These are phyloP conservation scores for Beauveria sp. DNA, from an alignment of 2,329 filamentous ascomycete species.

Conservation along the genomic window DNA sequence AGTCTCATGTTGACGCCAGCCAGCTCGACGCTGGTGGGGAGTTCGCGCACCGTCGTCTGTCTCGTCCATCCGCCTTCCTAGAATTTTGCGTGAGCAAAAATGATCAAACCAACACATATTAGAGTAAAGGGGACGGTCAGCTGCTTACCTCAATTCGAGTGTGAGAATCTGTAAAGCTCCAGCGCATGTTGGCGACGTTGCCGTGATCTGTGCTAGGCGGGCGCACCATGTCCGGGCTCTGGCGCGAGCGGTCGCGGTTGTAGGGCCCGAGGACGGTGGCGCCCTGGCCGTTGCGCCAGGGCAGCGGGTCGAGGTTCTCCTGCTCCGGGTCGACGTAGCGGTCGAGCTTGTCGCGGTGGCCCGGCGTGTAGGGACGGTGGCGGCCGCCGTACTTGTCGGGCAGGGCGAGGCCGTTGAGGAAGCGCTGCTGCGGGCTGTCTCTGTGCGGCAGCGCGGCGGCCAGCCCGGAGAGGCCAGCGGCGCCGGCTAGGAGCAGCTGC, in stretches of 20 bases:
- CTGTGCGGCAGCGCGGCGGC: conserved; percentile 23
- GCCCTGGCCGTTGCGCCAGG: conserved; percentile 56
- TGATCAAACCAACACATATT: not conserved
- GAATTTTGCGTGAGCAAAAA: not conserved
- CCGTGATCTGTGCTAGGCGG: conserved; percentile 69
- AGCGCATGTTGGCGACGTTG: conserved; percentile 62
- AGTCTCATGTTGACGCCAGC: conserved; percentile 75
- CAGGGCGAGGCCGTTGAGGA: conserved; percentile 41
- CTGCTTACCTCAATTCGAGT: conserved; percentile 52
- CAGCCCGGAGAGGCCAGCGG: conserved; percentile 14
- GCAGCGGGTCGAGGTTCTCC: conserved; percentile 55
- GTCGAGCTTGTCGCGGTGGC: conserved; percentile 54
- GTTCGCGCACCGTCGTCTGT: conserved; percentile 61
- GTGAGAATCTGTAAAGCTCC: conserved; percentile 61
- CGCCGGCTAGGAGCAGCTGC: conserved; percentile 21
- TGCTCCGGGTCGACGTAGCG: conserved; percentile 53
- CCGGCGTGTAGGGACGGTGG: conserved; percentile 50
- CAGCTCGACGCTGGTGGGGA: conserved; percentile 59
- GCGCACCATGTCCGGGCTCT: conserved; percentile 64
- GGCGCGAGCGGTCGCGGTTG: conserved; percentile 58
- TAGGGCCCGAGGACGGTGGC: conserved; percentile 61
- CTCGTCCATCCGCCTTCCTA: conserved; percentile 71
- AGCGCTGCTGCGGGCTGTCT: conserved; percentile 48
- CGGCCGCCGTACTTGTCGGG: conserved; percentile 30
- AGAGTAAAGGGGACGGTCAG: too few relatives aligned